Evolutionary conservation across 306 rosid genomes (phyloP).

Genomic region (Corylus americana): DNA sequence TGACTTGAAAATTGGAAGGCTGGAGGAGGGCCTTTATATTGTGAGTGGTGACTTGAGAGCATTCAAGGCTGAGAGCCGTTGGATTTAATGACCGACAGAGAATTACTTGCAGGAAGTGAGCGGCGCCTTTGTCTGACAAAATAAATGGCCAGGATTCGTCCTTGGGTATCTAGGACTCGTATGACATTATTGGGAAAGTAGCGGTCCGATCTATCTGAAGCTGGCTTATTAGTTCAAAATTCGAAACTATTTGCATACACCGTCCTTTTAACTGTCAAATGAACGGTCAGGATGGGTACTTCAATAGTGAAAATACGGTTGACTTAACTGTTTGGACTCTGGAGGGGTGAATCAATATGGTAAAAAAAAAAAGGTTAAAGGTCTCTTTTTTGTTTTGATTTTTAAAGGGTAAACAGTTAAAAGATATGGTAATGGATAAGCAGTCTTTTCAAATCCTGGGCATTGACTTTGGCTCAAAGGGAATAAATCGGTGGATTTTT

Average conservation of each 20-base stretch:
- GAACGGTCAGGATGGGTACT: no score
- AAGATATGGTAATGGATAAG: no score
- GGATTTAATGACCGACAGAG: not conserved
- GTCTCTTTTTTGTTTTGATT: no score
- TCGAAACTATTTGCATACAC: not conserved
- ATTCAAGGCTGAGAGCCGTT: not conserved
- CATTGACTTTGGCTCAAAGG: no score
- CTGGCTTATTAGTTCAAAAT: not conserved
- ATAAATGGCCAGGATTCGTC: conserved; percentile 1
- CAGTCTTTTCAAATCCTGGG: no score
- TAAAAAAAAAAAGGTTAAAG: no score
- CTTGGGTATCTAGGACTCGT: not conserved
- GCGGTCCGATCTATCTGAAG: not conserved
- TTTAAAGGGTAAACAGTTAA: no score
- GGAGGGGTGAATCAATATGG: not conserved
- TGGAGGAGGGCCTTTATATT: not conserved
- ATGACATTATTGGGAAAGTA: not conserved
- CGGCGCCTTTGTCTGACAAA: not conserved
- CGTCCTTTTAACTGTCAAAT: not conserved
- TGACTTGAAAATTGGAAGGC: no score
- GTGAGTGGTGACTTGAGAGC: not conserved
- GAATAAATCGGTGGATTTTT: no score
- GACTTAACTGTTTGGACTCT: not conserved
- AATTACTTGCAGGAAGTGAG: not conserved
- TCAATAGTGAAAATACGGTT: no score